Evolutionary conservation across 768 basidiomycete species (phyloP).

Genomic region (Suillus spraguei): DNA sequence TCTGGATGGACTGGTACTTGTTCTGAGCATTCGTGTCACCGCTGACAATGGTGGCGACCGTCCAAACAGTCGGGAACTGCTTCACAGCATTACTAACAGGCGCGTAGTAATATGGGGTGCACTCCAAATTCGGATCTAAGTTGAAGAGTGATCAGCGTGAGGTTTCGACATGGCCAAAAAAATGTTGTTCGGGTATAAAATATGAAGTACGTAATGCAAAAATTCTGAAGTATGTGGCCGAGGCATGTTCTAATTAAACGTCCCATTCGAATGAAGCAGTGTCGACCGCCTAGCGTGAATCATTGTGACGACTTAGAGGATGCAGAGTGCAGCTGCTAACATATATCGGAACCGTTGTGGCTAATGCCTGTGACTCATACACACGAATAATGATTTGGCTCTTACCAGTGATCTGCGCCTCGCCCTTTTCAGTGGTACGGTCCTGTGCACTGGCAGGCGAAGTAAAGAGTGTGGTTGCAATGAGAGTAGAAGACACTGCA

Average conservation of each 20-base stretch:
- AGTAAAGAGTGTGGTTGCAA: constrained; percentile 12
- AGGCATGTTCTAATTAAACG: not conserved
- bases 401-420: constrained; percentile 41
- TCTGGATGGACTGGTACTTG: constrained; percentile 46
- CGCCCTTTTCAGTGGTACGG: constrained; percentile 37
- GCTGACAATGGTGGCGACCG: constrained; percentile 42
- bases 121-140: constrained; percentile 41
- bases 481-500: constrained; percentile 11
- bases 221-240: not conserved
- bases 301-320: not conserved
- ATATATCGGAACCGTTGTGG: too few relatives aligned
- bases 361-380: not conserved
- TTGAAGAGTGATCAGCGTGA: too few relatives aligned
- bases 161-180: not conserved
- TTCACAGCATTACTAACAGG: constrained; percentile 30
- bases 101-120: constrained; percentile 44
- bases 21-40: constrained; percentile 44
- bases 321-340: too few relatives aligned
- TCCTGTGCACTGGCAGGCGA: constrained; percentile 23
- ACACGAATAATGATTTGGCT: not conserved
- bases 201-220: not conserved
- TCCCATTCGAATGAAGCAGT: too few relatives aligned
- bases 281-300: too few relatives aligned
- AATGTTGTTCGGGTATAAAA: not conserved
- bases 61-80: constrained; percentile 49